These are phyloP conservation scores for Fusarium setosum DNA, from an alignment of 2,329 filamentous ascomycete genomes.

Conservation along the genomic window DNA sequence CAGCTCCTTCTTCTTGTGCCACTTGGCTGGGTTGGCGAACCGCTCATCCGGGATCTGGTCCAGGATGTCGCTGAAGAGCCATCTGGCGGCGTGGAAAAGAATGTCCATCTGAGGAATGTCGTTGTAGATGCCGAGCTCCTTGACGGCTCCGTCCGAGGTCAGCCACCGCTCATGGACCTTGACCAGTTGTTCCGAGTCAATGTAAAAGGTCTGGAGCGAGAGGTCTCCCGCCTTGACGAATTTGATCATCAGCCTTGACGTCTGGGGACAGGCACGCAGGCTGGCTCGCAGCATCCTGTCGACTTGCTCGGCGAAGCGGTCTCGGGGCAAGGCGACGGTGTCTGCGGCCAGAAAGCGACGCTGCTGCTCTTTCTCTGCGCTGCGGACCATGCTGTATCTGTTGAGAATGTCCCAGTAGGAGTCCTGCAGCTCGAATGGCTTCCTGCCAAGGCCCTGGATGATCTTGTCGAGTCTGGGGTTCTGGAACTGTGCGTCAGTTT, in stretches of 20 bases:
- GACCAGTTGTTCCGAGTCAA: background rate
- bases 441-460: conserved; percentile 12
- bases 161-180: conserved; percentile 23
- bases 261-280: background rate
- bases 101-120: background rate
- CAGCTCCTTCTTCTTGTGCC: background rate
- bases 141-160: background rate
- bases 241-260: background rate
- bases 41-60: background rate
- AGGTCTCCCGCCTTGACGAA: conserved; percentile 5
- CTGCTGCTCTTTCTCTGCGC: conserved; percentile 3
- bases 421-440: conserved; percentile 7
- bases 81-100: background rate
- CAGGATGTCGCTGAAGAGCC: conserved; percentile 1
- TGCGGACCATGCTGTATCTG: background rate
- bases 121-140: background rate
- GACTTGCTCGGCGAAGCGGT: background rate
- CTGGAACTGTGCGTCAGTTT: background rate
- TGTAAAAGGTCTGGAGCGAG: background rate
- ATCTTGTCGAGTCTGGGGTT: background rate
- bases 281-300: conserved; percentile 6
- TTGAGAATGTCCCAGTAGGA: conserved; percentile 19
- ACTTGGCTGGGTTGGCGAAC: background rate
- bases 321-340: background rate
- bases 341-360: conserved; percentile 1